Percentiles rank a stretch among this genome's conserved stretches.
Evolutionary conservation across 2,329 filamentous ascomycete genomes (phyloP).

Genomic region (Penicillium sp.): DNA sequence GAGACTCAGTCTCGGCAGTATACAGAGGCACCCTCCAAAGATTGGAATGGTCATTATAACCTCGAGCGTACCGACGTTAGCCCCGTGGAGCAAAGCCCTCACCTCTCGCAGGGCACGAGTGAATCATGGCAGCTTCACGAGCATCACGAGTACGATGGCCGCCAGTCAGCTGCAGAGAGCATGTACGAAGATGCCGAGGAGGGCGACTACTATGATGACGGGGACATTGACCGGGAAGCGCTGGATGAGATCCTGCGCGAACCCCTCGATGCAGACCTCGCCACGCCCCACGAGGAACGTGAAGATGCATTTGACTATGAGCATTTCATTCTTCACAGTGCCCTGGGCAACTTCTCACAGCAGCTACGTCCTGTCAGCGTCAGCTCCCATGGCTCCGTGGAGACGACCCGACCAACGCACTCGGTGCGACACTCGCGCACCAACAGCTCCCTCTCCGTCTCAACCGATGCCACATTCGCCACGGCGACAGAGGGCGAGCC

Average conservation of each 20-base stretch:
- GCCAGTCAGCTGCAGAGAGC: conserved; percentile 36
- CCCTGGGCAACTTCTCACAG: conserved; percentile 66
- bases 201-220: conserved; percentile 41
- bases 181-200: conserved; percentile 48
- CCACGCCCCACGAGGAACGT: conserved; percentile 82
- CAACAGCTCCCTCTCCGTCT: conserved; percentile 61
- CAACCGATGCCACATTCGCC: conserved; percentile 63
- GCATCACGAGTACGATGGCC: conserved; percentile 26
- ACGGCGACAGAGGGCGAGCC: conserved; percentile 60
- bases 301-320: conserved; percentile 96
- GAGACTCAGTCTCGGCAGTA: conserved; percentile 24
- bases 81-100: conserved; percentile 4
- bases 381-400: conserved; percentile 51
- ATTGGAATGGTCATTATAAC: conserved; percentile 8
- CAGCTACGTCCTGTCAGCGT: conserved; percentile 36
- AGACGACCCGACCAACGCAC: conserved; percentile 48
- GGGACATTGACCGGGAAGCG: conserved; percentile 65
- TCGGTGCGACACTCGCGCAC: conserved; percentile 49
- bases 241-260: conserved; percentile 54
- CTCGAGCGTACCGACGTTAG: conserved; percentile 4
- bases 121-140: not conserved
- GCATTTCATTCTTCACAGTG: conserved; percentile 91
- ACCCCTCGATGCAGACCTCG: conserved; percentile 43
- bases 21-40: conserved; percentile 11
- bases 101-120: not conserved